A percentile compares a stretch with the other conserved stretches of the same genome.
These are phyloP conservation scores for Chlamydomonas applanata DNA, from an alignment of 139 green algal species.

Conservation along the genomic window DNA sequence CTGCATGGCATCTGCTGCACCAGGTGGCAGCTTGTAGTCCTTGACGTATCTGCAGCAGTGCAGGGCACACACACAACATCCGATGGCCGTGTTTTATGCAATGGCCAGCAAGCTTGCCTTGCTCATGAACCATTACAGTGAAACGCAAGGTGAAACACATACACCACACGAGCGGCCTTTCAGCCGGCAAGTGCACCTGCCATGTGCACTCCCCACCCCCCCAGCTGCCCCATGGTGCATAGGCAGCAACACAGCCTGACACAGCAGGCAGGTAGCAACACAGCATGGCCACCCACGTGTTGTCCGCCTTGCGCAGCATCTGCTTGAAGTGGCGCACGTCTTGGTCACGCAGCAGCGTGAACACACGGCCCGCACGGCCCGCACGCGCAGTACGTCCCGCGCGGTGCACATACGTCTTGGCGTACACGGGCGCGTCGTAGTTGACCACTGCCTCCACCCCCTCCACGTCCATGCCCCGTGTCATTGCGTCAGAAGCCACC, in stretches of 20 bases:
- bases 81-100: too few species aligned
- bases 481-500: slow-evolving; percentile 86
- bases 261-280: too few species aligned
- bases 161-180: too few species aligned
- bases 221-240: too few species aligned
- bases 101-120: too few species aligned
- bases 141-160: too few species aligned
- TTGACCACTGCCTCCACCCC: slow-evolving; percentile 72
- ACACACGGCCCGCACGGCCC: slow-evolving; percentile 56
- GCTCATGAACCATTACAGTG: too few species aligned
- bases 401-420: slow-evolving; percentile 77
- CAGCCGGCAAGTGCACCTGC: too few species aligned
- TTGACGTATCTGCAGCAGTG: slow-evolving; percentile 47
- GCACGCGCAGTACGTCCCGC: slow-evolving; percentile 83
- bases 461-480: slow-evolving; percentile 85
- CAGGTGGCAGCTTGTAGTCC: slow-evolving; percentile 45
- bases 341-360: slow-evolving; percentile 76
- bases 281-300: slow-evolving; percentile 36
- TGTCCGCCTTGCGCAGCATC: slow-evolving; percentile 84
- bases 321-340: slow-evolving; percentile 86
- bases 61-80: too few species aligned
- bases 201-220: too few species aligned
- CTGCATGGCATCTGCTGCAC: too few species aligned
- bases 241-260: too few species aligned
- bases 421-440: slow-evolving; percentile 86